Base-by-base conservation (phyloP, 495 filamentous ascomycete genomes). In the Pseudevernia furfuracea region DNA sequence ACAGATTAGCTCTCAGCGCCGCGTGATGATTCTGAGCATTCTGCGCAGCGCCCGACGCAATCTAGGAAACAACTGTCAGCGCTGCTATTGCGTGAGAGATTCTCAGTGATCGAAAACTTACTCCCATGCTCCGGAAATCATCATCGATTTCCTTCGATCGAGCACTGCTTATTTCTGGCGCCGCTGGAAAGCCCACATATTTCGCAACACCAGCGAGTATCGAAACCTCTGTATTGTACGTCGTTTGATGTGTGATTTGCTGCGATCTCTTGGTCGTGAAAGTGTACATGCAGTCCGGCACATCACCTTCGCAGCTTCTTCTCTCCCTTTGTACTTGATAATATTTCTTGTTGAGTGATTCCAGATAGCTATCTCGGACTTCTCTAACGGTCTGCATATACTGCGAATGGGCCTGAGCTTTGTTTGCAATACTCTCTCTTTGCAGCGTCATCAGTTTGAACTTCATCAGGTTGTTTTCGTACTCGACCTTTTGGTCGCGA, bases 121-220 rank as follows among this genome's bases (percentile, higher is more conserved):
- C 94, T 56, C 85, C 88, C 82, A 98, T 96, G 65, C 85, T 88
- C 71, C 90, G 86, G 44, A 97, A 77, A 75, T 98, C 94, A 59
- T 91, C 88, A 43, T 96, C 89, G 32, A 91, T 75, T 65, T 96
- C 91, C 23, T 84, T 78, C 14, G 83, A 79, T 19, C 89, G 84
- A 25, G 87, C 89, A 32, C 86, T 82, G 34, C 81, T 76, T 66
- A 98, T 84, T 15, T 86, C 80, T 25, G 94, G 94, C n/a, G 93
- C 93, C 39, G 93, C 93, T 36, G 94, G 94, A 75, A 97, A 97
- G 30, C 94, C 94, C 59, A 95, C 84, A 74, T 96, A 90, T 73
- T 96, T 96, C 10, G 92, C 91, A 62, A 97, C 82, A 25, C 94
- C 93, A 11, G 91, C 87, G 62, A 98, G 81, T 19, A 96, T 82